Conservation (phyloP, 208 protist genomes). For the Trypanosomatidae sp. region DNA sequence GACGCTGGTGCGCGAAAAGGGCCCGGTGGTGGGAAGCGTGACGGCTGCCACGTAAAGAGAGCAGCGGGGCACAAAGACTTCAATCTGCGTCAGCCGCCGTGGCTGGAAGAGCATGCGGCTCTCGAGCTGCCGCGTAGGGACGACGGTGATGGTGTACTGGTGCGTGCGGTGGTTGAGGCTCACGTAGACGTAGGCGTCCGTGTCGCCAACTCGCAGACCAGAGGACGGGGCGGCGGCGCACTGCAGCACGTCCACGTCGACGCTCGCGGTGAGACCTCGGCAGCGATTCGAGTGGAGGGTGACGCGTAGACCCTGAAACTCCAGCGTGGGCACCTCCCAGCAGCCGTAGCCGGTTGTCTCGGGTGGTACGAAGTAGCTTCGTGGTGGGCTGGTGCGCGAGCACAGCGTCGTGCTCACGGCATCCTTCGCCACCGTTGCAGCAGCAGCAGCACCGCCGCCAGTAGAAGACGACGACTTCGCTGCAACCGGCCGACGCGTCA, state of each 20-base stretch:
- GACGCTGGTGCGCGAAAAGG: slow-evolving; percentile 9
- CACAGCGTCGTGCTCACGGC: slow-evolving; percentile 16
- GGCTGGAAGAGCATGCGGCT: slow-evolving; percentile 29
- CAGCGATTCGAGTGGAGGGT: slow-evolving; percentile 20
- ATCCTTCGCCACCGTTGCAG: too few relatives aligned
- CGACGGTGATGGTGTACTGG: slow-evolving; percentile 32
- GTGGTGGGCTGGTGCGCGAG: neutral
- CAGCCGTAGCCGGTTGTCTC: slow-evolving; percentile 22
- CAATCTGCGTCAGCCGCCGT: slow-evolving; percentile 22
- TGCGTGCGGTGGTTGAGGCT: slow-evolving; percentile 11
- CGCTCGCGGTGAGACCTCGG: slow-evolving; percentile 10
- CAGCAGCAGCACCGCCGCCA: too few relatives aligned
- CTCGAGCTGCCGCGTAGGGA: slow-evolving; percentile 23
- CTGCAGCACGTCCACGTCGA: slow-evolving; percentile 22
- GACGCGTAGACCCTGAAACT: slow-evolving; percentile 14
- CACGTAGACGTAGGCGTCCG: slow-evolving; percentile 29
- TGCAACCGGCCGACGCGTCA: too few relatives aligned
- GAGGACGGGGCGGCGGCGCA: slow-evolving; percentile 18
- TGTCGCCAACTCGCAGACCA: slow-evolving; percentile 15
- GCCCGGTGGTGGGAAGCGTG: slow-evolving; percentile 14
- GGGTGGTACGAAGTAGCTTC: slow-evolving; percentile 16
- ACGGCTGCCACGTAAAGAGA: slow-evolving; percentile 21
- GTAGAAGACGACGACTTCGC: too few relatives aligned
- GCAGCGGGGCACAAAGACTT: slow-evolving; percentile 29
- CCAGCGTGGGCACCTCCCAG: slow-evolving; percentile 30